A percentile compares a stretch with the other conserved stretches of the same genome.
Evolutionary conservation across 257 asterid genomes (phyloP).

Genomic region (Penstemon barbatus): DNA sequence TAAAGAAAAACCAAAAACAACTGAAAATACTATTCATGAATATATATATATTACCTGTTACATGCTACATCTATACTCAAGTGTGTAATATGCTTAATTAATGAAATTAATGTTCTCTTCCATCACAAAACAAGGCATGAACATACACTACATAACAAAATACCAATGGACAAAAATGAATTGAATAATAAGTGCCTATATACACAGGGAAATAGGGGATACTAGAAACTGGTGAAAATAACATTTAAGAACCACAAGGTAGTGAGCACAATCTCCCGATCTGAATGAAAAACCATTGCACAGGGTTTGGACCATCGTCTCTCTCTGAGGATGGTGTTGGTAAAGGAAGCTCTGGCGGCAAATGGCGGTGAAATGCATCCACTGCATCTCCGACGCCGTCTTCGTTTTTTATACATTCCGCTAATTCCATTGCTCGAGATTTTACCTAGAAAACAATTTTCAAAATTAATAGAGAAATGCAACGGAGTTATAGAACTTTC

Average conservation of each 20-base stretch:
- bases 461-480: neutral
- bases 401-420: conserved; percentile 60
- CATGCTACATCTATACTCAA: no score
- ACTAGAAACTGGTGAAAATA: neutral
- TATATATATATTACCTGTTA: no score
- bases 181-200: conserved; percentile 32
- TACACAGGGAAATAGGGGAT: conserved; percentile 16
- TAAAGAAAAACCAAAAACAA: no score
- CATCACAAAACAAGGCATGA: neutral
- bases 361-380: conserved; percentile 84
- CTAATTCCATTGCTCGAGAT: conserved; percentile 70
- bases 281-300: conserved; percentile 83
- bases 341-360: conserved; percentile 69
- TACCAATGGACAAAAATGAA: conserved; percentile 30
- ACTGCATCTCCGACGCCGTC: conserved; percentile 98
- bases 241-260: conserved; percentile 52
- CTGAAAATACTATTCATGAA: no score
- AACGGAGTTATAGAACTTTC: no score
- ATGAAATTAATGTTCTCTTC: neutral
- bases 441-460: conserved; percentile 57
- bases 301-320: conserved; percentile 49
- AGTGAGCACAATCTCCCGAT: conserved; percentile 68
- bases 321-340: conserved; percentile 44
- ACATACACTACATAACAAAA: conserved; percentile 15
- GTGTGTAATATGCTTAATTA: no score